Evolutionary conservation across 176 grass and related monocot genomes (phyloP).

Genomic region (Avena atlantica): DNA sequence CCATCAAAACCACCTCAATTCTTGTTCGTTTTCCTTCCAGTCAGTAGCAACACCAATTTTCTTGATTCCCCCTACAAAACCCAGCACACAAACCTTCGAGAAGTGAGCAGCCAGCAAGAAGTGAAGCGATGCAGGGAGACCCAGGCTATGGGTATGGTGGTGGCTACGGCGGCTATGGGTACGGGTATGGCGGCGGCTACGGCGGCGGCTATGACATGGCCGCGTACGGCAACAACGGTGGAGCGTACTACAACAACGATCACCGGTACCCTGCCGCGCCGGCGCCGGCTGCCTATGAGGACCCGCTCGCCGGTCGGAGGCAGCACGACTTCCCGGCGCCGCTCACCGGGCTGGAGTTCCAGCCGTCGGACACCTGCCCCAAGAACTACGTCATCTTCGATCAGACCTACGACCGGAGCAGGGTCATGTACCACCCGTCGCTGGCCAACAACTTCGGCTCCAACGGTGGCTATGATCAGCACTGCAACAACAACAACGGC

Average conservation of each 20-base stretch:
- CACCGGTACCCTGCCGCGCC: conserved; percentile 47
- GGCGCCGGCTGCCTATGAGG: conserved; percentile 36
- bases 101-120: not conserved
- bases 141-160: conserved; percentile 60
- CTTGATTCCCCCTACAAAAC: not conserved
- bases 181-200: conserved; percentile 44
- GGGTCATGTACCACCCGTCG: conserved; percentile 95
- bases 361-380: conserved; percentile 85
- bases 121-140: conserved; percentile 63
- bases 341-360: conserved; percentile 81
- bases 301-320: conserved; percentile 53
- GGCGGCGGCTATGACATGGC: conserved; percentile 53
- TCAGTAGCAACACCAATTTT: not conserved
- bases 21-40: conserved; percentile 12
- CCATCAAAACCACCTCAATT: not conserved
- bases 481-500: conserved; percentile 6
- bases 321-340: conserved; percentile 75
- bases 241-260: conserved; percentile 53
- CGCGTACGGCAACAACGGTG: conserved; percentile 39
- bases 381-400: conserved; percentile 99
- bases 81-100: not conserved
- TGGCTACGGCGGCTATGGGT: conserved; percentile 39
- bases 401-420: conserved; percentile 77
- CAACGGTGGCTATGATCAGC: conserved; percentile 43
- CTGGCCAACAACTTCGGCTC: conserved; percentile 70